Percentiles rank a stretch among this genome's conserved stretches.
phyloP scores from a whole-genome alignment of 2,329 filamentous ascomycete genomes.

The Penicillium sp. region DNA sequence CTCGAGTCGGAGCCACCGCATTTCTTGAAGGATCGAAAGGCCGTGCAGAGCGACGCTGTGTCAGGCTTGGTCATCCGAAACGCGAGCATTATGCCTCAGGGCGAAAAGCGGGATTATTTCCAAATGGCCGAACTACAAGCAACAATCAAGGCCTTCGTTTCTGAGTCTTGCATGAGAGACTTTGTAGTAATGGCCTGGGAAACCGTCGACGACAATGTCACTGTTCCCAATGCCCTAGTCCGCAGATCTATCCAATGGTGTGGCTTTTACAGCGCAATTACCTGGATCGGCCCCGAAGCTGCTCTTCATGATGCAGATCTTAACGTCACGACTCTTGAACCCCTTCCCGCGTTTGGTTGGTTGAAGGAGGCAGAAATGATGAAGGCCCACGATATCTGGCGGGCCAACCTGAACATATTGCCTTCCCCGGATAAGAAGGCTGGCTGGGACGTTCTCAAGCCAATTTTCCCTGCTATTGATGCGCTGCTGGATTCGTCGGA shows the following conservation, averaged over 20 bases:
- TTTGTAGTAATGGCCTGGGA: conserved; percentile 50
- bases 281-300: conserved; percentile 44
- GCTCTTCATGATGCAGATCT: conserved; percentile 39
- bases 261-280: conserved; percentile 48
- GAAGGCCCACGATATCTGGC: conserved; percentile 46
- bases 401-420: conserved; percentile 31
- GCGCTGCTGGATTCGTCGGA: conserved; percentile 30
- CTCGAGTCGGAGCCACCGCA: conserved; percentile 44
- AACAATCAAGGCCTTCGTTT: conserved; percentile 48
- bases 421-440: conserved; percentile 15
- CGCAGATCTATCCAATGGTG: conserved; percentile 49
- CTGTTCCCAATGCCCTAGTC: conserved; percentile 44
- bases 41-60: conserved; percentile 37
- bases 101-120: conserved; percentile 48
- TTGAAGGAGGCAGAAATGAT: conserved; percentile 49
- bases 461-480: conserved; percentile 30
- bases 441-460: conserved; percentile 30
- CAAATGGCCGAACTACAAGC: conserved; percentile 43
- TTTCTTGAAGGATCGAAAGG: conserved; percentile 40
- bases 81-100: conserved; percentile 42
- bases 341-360: conserved; percentile 50
- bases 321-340: conserved; percentile 37
- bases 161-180: conserved; percentile 47
- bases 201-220: conserved; percentile 42
- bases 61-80: conserved; percentile 45